phyloP scores from a whole-genome alignment of 352 stramenopile genomes.

The Phytophthora boehmeriae region DNA sequence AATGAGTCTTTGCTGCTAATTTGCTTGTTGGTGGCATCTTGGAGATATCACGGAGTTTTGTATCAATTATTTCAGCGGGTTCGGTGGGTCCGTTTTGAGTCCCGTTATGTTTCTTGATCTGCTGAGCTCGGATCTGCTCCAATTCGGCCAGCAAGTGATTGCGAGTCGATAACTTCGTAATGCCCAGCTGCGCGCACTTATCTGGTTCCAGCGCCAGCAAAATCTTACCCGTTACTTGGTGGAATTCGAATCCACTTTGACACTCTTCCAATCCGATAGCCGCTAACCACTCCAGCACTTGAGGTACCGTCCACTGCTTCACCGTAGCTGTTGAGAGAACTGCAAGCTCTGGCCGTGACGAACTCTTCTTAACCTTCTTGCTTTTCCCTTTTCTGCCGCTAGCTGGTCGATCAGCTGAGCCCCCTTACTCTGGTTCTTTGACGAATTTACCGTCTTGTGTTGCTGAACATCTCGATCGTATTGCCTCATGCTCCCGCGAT shows the following conservation, averaged over 20 bases:
- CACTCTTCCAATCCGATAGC: conserved; percentile 68
- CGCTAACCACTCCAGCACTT: conserved; percentile 74
- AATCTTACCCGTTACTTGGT: conserved; percentile 65
- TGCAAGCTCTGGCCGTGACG: conserved; percentile 3
- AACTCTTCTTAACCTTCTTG: conserved; percentile 17
- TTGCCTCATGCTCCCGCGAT: conserved; percentile 70
- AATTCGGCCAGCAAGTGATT: conserved; percentile 66
- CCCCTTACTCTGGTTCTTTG: conserved; percentile 30
- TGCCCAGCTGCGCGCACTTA: conserved; percentile 55
- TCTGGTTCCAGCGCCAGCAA: conserved; percentile 53
- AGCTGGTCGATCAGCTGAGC: not conserved
- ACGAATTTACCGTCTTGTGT: conserved; percentile 19
- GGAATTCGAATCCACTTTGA: conserved; percentile 74
- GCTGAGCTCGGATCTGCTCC: conserved; percentile 48
- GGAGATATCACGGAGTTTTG: conserved; percentile 53
- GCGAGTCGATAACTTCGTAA: conserved; percentile 58
- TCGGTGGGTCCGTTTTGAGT: conserved; percentile 1
- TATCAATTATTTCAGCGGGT: conserved; percentile 57
- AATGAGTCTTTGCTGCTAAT: conserved; percentile 44
- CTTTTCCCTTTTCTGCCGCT: conserved; percentile 21
- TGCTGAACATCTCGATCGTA: conserved; percentile 73
- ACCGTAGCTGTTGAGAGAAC: conserved; percentile 49
- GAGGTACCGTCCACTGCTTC: conserved; percentile 50
- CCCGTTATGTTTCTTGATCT: conserved; percentile 6
- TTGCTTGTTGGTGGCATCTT: conserved; percentile 34